These are phyloP conservation scores for Entomortierella beljakovae DNA, from an alignment of 192 early-diverging fungal species.

Conservation along the genomic window DNA sequence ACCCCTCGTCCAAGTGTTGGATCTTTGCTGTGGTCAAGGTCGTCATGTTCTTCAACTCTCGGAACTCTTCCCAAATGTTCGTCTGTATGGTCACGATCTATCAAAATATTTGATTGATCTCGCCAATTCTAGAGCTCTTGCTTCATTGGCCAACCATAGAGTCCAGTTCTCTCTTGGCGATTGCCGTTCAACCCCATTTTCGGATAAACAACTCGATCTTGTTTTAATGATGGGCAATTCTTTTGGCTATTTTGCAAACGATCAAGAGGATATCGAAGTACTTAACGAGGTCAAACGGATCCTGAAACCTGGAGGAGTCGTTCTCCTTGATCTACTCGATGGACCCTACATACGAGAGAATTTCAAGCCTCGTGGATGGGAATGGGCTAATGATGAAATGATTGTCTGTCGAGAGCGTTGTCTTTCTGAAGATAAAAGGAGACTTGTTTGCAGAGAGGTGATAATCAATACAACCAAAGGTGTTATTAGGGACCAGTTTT, in stretches of 20 bases:
- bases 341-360: slow-evolving; percentile 67
- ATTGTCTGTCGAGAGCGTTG: slow-evolving; percentile 74
- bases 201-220: slow-evolving; percentile 61
- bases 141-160: not conserved
- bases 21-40: slow-evolving; percentile 80
- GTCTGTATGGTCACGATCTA: slow-evolving; percentile 59
- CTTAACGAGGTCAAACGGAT: slow-evolving; percentile 63
- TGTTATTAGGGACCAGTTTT: slow-evolving; percentile 75
- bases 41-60: slow-evolving; percentile 67
- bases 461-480: slow-evolving; percentile 62
- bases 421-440: slow-evolving; percentile 61
- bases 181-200: slow-evolving; percentile 66
- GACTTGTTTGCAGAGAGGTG: slow-evolving; percentile 68
- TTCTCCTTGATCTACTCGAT: slow-evolving; percentile 66
- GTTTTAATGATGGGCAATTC: slow-evolving; percentile 74
- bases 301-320: slow-evolving; percentile 54
- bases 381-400: slow-evolving; percentile 73
- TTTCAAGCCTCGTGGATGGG: slow-evolving; percentile 69
- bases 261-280: slow-evolving; percentile 49
- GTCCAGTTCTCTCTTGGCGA: slow-evolving; percentile 71
- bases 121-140: slow-evolving; percentile 57
- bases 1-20: slow-evolving; percentile 50
- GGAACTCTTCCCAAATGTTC: slow-evolving; percentile 64
- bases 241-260: slow-evolving; percentile 74
- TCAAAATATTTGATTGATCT: slow-evolving; percentile 62